Evolutionary conservation across 2,329 filamentous ascomycete species (phyloP), one percentile per base, ranked within the genome.

Genomic region (Karstenula rhodostoma): DNA sequence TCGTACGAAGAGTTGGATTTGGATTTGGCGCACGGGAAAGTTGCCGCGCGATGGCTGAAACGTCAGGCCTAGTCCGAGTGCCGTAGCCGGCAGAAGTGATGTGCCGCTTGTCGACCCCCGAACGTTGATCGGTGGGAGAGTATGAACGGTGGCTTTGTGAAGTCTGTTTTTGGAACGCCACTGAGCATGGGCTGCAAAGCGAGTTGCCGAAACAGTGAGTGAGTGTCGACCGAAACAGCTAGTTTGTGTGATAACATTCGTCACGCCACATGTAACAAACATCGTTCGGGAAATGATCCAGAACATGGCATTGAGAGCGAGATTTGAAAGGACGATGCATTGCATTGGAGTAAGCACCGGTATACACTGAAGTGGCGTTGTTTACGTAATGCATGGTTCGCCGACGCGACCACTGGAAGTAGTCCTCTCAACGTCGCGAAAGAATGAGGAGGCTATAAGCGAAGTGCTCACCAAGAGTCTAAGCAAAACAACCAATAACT

Each of bases 41-140:
- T 32, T 22, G 27, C 19, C 37, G 35, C 15, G 23, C 43, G 33
- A 44, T 49, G 54, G 54, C 43, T 56, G 54, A 56, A 56, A 56
- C 54, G 44, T 49, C 22, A 44, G 44, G 19, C 46, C n/a, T 10
- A 35, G 29, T 32, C 10, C 12, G 27, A 55, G 10, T 49, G 44
- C 44, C 54, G 44, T 19, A 32, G 44, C 17, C 40, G 44, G 32
- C 19, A 35, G 52, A 40, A 35, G 10, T 19, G 27, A 55, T 46
- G 40, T 46, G 29, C 27, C 42, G 37, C 37, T 17, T 17, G 49
- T 52, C 35, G 10, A 22, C 13, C 33, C 49, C 49, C 33, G 7
- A 32, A 51, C 22, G 17, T 22, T 10, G 4, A 33, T 49, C 27
- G 6, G 27, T 33, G 17, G 27, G 22, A 44, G 42, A 8, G n/a